A percentile compares a stretch with the other conserved stretches of the same genome.
phyloP scores from a whole-genome alignment of 441 rosid genomes.

The Erodium moschatum region DNA sequence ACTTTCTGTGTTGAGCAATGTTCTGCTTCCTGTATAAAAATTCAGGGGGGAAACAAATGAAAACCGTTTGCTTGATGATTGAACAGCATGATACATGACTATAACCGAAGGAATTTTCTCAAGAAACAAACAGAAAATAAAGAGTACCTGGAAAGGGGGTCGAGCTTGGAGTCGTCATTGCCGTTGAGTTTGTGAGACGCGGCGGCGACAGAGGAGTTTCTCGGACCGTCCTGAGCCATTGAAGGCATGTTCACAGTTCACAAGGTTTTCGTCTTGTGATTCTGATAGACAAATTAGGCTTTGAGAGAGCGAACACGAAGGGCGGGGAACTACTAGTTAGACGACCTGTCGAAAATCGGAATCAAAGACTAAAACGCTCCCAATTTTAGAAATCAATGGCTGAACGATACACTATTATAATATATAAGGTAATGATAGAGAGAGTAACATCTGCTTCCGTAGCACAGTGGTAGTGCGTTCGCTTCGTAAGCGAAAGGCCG shows the following conservation, averaged over 20 bases:
- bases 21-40: slow-evolving; percentile 36
- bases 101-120: background rate
- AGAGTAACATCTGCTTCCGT: background rate
- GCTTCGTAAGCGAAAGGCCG: slow-evolving; percentile 99
- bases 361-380: too few species aligned
- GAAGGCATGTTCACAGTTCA: slow-evolving; percentile 36
- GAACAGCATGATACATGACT: too few species aligned
- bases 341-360: background rate
- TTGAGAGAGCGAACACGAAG: background rate
- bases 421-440: too few species aligned
- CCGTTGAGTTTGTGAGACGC: slow-evolving; percentile 8
- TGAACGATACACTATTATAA: too few species aligned
- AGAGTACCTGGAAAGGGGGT: slow-evolving; percentile 26
- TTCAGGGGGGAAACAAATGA: background rate
- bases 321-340: background rate
- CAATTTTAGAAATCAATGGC: too few species aligned
- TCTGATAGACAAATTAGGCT: background rate
- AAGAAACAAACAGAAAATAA: background rate
- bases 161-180: slow-evolving; percentile 16
- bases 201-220: slow-evolving; percentile 21
- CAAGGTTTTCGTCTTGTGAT: background rate
- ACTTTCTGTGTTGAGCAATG: slow-evolving; percentile 48
- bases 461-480: slow-evolving; percentile 98
- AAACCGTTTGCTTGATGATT: background rate
- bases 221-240: slow-evolving; percentile 36